Base-by-base conservation (phyloP, 495 filamentous ascomycete genomes). In the Penicillium paradoxum region DNA sequence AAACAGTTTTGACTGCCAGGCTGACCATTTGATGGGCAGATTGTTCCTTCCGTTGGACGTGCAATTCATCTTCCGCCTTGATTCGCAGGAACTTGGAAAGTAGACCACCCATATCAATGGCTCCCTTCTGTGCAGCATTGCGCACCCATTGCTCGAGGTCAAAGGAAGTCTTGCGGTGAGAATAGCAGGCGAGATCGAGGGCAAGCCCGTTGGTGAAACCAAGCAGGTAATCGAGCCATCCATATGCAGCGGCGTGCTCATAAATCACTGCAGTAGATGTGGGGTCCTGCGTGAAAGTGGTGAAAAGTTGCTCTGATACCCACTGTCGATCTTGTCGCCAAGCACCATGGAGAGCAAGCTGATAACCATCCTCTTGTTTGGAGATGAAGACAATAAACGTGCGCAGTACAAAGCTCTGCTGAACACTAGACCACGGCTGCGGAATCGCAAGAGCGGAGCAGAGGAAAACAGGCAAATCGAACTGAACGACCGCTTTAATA, bases 311-410 rank as follows among this genome's bases (percentile, higher is more conserved):
- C 55, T 81, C 77, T 1, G 84, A 82, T 18, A 97, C 84, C 87
- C 89, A 97, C 25, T 81, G 74, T 49, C 81, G 86, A 61, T 97
- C 88, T 56, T 89, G 86, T 56, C 85, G 84, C 92, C 93, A 97
- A 3, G 95, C 73, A 52, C 87, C 88, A 64, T 93, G 81, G 46
- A 97, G 78, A 15, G 95, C 91, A 45, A 97, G 89, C 49, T 89
- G 83, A 62, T 89, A 83, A 14, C 88, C 83, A 14, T 80, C 76
- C 32, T 85, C 79, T 45, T 82, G 76, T 61, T 84, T 85, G 29
- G 73, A 59, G 38, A 88, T 73, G 53, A 85, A 86, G 4, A 80
- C 77, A 46, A 79, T 70, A 39, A 88, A 75, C 2, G 84, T 76
- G 39, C 82, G 78, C 38, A 79, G 71, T 48, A 89, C 70, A 18